Conservation (phyloP, 2,329 filamentous ascomycete species). For the Leptodontidium sp. region DNA sequence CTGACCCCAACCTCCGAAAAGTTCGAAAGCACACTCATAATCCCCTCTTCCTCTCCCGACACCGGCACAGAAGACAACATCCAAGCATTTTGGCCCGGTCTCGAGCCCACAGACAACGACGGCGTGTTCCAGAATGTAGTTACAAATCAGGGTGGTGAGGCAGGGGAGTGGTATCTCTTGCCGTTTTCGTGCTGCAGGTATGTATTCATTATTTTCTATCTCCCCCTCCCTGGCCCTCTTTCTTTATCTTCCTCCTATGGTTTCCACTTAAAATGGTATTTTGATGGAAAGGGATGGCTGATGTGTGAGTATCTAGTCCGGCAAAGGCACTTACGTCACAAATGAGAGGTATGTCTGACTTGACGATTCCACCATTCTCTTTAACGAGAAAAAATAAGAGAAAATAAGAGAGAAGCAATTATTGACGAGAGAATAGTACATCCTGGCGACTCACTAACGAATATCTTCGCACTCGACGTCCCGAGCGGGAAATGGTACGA, state of each 20-base stretch:
- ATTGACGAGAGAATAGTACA: conserved; percentile 24
- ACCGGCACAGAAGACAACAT: conserved; percentile 54
- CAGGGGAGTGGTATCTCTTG: conserved; percentile 31
- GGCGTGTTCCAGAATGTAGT: conserved; percentile 36
- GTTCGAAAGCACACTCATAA: conserved; percentile 37
- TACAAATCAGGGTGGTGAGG: conserved; percentile 28
- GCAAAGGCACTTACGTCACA: conserved; percentile 18
- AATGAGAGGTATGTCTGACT: conserved; percentile 20
- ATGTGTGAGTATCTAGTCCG: conserved; percentile 21
- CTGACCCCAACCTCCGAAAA: neutral
- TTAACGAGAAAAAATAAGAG: neutral
- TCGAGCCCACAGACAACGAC: conserved; percentile 23
- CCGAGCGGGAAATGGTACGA: conserved; percentile 30
- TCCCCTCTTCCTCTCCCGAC: conserved; percentile 28
- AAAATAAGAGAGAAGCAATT: neutral
- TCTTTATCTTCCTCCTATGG: neutral
- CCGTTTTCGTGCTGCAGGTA: conserved; percentile 37
- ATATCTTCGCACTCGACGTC: conserved; percentile 29
- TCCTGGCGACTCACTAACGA: conserved; percentile 33
- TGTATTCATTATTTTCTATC: neutral
- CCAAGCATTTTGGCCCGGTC: conserved; percentile 60
- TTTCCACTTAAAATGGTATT: neutral
- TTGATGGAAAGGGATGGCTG: neutral
- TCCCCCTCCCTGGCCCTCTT: neutral
- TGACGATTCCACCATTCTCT: neutral